Percentiles rank a stretch among this genome's conserved stretches.
phyloP scores from a whole-genome alignment of 2,329 filamentous ascomycete genomes.

The Microcera coccophila region DNA sequence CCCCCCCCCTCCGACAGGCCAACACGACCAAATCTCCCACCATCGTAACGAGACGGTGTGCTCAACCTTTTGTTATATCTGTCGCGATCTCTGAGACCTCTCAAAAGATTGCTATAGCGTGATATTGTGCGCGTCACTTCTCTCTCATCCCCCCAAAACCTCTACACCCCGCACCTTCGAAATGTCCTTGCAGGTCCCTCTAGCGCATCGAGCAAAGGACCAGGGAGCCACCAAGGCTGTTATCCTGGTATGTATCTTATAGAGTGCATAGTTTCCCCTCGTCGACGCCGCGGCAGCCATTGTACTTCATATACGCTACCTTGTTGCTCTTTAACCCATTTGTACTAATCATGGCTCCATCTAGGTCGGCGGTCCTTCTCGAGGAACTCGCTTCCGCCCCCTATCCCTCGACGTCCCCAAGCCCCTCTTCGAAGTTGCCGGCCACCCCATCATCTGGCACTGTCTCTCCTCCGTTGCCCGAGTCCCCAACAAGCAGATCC shows the following conservation, averaged over 20 bases:
- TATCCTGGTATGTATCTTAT: slow-evolving; percentile 89
- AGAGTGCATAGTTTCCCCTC: slow-evolving; percentile 44
- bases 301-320: not conserved
- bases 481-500: slow-evolving; percentile 73
- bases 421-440: slow-evolving; percentile 97
- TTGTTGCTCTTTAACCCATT: no score
- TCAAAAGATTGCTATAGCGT: no score
- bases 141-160: not conserved
- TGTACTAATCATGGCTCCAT: not conserved
- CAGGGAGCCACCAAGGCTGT: slow-evolving; percentile 80
- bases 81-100: slow-evolving; percentile 1
- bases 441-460: slow-evolving; percentile 97
- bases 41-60: not conserved
- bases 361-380: slow-evolving; percentile 94
- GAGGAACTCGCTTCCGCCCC: slow-evolving; percentile 92
- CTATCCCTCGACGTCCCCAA: slow-evolving; percentile 95
- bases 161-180: no score
- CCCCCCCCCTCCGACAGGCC: not conserved
- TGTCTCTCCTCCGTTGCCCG: slow-evolving; percentile 89
- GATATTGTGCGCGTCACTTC: no score
- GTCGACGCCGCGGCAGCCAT: slow-evolving; percentile 25
- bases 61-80: not conserved
- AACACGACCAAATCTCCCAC: slow-evolving; percentile 7
- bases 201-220: slow-evolving; percentile 46
- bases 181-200: slow-evolving; percentile 58